These are phyloP conservation scores for Aspergillus flavus DNA, from an alignment of 2,329 filamentous ascomycete genomes.

Conservation along the genomic window DNA sequence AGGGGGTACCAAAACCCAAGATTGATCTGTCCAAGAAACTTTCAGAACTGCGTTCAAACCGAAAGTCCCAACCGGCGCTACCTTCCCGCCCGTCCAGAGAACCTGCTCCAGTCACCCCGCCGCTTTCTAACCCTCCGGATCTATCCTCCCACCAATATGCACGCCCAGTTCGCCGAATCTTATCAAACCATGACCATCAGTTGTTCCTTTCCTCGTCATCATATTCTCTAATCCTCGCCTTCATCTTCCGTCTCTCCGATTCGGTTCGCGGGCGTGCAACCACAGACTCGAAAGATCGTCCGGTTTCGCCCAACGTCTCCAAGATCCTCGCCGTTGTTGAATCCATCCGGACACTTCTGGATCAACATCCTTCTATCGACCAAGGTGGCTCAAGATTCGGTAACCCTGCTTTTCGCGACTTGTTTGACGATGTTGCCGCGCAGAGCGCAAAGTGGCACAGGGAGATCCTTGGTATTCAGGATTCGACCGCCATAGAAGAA, in stretches of 20 bases:
- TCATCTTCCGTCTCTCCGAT: constrained; percentile 85
- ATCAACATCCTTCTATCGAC: constrained; percentile 75
- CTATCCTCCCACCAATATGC: constrained; percentile 63
- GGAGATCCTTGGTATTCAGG: constrained; percentile 40
- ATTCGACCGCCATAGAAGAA: constrained; percentile 64
- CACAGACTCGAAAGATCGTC: constrained; percentile 28
- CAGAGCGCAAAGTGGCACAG: constrained; percentile 46
- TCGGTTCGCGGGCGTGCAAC: constrained; percentile 62
- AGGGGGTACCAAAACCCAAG: constrained; percentile 24
- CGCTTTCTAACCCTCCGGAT: constrained; percentile 69
- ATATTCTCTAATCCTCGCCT: constrained; percentile 75
- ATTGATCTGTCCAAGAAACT: constrained; percentile 46
- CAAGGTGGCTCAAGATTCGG: constrained; percentile 89
- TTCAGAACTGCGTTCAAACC: constrained; percentile 38
- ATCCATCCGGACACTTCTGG: constrained; percentile 67
- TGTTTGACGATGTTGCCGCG: constrained; percentile 61
- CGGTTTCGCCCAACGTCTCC: constrained; percentile 61
- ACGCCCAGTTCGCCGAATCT: constrained; percentile 74
- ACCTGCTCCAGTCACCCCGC: constrained; percentile 75
- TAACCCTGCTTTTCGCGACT: constrained; percentile 85
- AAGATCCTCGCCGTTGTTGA: constrained; percentile 71
- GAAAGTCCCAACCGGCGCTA: constrained; percentile 31
- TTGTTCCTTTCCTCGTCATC: constrained; percentile 78
- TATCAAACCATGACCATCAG: constrained; percentile 78
- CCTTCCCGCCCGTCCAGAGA: constrained; percentile 35